Conservation (phyloP, 202 grass and related monocot species). For the Dendrocalamus latiflorus region DNA sequence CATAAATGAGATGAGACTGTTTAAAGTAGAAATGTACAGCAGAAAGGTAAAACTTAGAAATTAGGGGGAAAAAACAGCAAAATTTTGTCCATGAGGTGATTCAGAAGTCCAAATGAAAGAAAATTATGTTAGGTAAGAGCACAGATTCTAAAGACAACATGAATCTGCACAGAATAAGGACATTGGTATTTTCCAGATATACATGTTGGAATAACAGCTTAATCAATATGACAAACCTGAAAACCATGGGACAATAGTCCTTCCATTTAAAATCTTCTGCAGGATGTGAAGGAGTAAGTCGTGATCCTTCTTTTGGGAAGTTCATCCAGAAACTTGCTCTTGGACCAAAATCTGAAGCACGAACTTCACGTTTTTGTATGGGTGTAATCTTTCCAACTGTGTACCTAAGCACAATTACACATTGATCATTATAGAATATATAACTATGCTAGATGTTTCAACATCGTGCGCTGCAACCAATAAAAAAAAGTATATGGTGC, state of each 20-base stretch:
- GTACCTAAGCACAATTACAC: conserved; percentile 53
- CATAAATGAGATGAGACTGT: conserved; percentile 14
- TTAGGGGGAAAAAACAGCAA: not conserved
- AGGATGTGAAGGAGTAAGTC: conserved; percentile 74
- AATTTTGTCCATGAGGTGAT: too few relatives aligned
- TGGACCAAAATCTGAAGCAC: conserved; percentile 86
- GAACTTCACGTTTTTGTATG: conserved; percentile 85
- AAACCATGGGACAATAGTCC: conserved; percentile 97
- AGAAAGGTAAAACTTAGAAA: not conserved
- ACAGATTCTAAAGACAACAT: not conserved
- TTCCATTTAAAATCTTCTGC: conserved; percentile 99
- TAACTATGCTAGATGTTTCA: not conserved
- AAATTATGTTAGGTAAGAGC: too few relatives aligned
- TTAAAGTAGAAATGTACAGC: not conserved
- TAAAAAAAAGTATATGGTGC: not conserved
- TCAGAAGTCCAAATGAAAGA: too few relatives aligned
- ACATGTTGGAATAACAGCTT: not conserved
- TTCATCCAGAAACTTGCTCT: conserved; percentile 98
- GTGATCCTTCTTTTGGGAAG: conserved; percentile 87
- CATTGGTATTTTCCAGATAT: not conserved
- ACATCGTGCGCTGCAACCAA: not conserved
- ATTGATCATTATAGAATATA: conserved; percentile 8
- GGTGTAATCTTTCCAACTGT: conserved; percentile 99
- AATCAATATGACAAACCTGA: conserved; percentile 59
- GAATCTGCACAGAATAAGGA: not conserved